Base-by-base conservation (phyloP, 73 alveolate species). In the Breviolum minutum region DNA sequence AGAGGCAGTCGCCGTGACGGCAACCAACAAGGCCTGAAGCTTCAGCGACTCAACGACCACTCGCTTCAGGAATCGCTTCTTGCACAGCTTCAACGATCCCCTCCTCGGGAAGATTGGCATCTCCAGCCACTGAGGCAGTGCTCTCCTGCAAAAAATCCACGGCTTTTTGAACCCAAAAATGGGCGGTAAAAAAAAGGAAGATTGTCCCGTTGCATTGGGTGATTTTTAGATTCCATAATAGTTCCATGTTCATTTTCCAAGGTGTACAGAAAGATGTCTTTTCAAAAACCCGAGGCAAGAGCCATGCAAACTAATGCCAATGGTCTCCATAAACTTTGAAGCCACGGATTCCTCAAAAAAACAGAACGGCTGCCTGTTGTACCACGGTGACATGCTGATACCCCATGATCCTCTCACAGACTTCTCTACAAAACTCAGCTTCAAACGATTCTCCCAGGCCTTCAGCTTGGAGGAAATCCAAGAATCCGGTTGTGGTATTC, bases 321-420 rank as follows among this genome's bases (percentile, higher is more conserved):
- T 9, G 98, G 98, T 14, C 98, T 88, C 98, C 98, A 92, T 5
- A 92, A 91, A 26, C 98, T 71, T 16, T 48, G 77, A 14, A 92
- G 91, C 98, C 98, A 92, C 54, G 13, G 73, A 20, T 17, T 81
- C 98, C 98, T 92, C 8, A 54, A 40, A 13, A 2, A 83, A 40
- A 40, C 54, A 0, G 54, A 40, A 40, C 54, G 54, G 54, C 54
- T 40, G 54, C 54, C 54, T 40, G 54, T 40, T 40, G 54, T 40
- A 40, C 54, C 0, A 3, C 3, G 54, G 54, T 40, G 54, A 40
- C 54, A 40, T 40, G 54, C 0, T 40, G 54, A 40, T 40, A 40
- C 54, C 54, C 54, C 54, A 40, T 40, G 54, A 40, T 40, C 54
- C 54, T 40, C 54, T 40, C 54, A 40, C n/a, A n/a, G n/a, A n/a